These are phyloP conservation scores for Lepiota brunneoincarnata DNA, from an alignment of 768 basidiomycete genomes.

Conservation along the genomic window DNA sequence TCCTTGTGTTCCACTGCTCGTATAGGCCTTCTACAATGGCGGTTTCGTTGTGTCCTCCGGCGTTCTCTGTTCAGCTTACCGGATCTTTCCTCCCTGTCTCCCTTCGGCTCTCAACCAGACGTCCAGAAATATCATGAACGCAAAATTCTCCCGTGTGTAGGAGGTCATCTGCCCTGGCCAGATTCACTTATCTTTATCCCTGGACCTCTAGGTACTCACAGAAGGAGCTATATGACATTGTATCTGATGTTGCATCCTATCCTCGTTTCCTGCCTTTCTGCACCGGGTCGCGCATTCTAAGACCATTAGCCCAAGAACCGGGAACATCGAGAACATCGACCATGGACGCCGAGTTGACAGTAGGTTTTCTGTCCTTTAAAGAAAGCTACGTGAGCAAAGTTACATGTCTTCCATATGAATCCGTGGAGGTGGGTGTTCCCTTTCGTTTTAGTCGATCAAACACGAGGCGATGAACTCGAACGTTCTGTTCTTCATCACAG, in stretches of 20 bases:
- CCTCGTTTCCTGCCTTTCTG: conserved; percentile 89
- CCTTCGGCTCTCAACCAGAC: conserved; percentile 34
- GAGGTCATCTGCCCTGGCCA: conserved; percentile 4
- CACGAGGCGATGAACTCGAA: conserved; percentile 8
- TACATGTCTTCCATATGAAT: conserved; percentile 72
- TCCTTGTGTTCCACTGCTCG: not conserved
- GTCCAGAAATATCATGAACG: conserved; percentile 74
- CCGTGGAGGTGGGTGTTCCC: conserved; percentile 63
- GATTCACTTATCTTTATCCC: conserved; percentile 6
- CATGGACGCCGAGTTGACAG: conserved; percentile 83
- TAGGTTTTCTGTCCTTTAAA: conserved; percentile 83
- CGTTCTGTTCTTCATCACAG: conserved; percentile 30
- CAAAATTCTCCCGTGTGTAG: conserved; percentile 83
- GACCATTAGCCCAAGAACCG: conserved; percentile 19
- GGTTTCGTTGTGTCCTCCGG: conserved; percentile 4
- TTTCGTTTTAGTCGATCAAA: not conserved
- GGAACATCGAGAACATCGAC: conserved; percentile 10
- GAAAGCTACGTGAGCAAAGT: conserved; percentile 90
- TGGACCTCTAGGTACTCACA: conserved; percentile 62
- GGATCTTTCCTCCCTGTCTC: conserved; percentile 42
- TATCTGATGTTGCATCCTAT: conserved; percentile 87
- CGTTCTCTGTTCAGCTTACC: conserved; percentile 45
- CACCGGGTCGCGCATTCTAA: conserved; percentile 64
- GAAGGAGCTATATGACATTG: conserved; percentile 78
- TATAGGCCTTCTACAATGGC: not conserved